Evolutionary conservation across 2,329 filamentous ascomycete genomes (phyloP), one percentile per base, ranked within the genome.

Genomic region (Penicillium sp.): DNA sequence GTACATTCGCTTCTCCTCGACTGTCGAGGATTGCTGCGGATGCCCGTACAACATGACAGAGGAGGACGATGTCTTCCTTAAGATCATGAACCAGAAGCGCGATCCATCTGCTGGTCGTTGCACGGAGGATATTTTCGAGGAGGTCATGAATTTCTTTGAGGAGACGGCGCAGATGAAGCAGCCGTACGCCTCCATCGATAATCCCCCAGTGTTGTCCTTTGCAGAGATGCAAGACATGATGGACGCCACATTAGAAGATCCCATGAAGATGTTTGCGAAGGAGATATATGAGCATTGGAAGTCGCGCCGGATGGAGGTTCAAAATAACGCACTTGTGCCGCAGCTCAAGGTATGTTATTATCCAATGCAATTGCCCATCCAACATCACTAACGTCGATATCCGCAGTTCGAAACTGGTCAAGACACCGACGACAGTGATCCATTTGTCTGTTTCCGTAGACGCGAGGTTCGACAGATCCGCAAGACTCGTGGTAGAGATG

Each of bases 1-100:
- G 61, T 97, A 97, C 77, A 96, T 99, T 73, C 91, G 93, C 64
- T 97, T 96, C 79, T 97, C 94, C 63, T 93, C 96, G 66, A 99
- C 94, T 3, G 93, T 99, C 61, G 94, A 99, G 78, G 94, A 99
- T 77, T 96, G 89, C 69, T 89, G 91, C 71, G 90, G 90, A 69
- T 90, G 89, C 73, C 86, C 88, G 68, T 99, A 99, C 86, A 92
- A 96, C 78, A 93, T 97, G 89, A 93, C 88, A 29, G 87, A 89
- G 64, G 91, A 96, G 70, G 94, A 99, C 78, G 89, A 92, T 74
- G 85, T 83, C 56, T 96, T 91, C 72, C 84, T 99, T 67, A 90
- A 88, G 71, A 82, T 85, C 65, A 89, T 94, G 80, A 99, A 97
- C 78, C 81, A 86, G 67, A 93, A 89, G 77, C 86, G 84, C 68